Evolutionary conservation across 2,329 filamentous ascomycete genomes (phyloP), one percentile per base, ranked within the genome.

Genomic region (Zopfia rhizophila): DNA sequence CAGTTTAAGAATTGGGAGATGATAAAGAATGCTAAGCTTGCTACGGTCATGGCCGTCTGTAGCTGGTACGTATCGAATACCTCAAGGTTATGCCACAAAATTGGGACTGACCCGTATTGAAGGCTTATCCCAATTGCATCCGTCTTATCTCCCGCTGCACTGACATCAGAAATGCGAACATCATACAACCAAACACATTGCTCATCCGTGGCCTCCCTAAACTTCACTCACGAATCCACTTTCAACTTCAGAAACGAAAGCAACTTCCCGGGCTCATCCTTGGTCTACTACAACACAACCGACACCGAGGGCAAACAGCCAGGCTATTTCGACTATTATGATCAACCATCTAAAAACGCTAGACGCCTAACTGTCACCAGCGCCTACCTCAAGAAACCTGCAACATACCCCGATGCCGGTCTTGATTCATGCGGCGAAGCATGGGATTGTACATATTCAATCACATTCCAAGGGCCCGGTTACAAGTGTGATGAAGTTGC

Each of bases 111-210:
- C 12, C 10, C 8, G 18, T 37, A 35, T 16, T 16, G 10, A 29
- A 69, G 66, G 68, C 38, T 71, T 12, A 69, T 72, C 13, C 69
- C 68, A 14, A 56, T 72, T 17, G 69, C 69, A 6, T 68, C 68
- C n/a, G 65, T 72, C 14, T 28, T 72, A 6, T 68, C 69, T 11
- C 70, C 70, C 4, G 66, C 63, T 10, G 60, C 69, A 1, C 57
- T 72, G 21, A 72, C 66, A 1, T 63, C 68, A 3, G 66, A 69
- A 38, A 39, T 66, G 5, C 59, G 53, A 35, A 48, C 51, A 2
- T 41, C 42, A 10, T 50, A 37, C 17, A 42, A 52, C 39, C 13
- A 37, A 10, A 56, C 56, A 2, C 55, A 45, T n/a, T 71, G 68
- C 35, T 35, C 51, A 4, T 13, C 39, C 13, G 65, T 69, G 2